Evolutionary conservation across 352 stramenopile genomes (phyloP), one percentile per base, ranked within the genome.

Genomic region (Phytopythium montanum): DNA sequence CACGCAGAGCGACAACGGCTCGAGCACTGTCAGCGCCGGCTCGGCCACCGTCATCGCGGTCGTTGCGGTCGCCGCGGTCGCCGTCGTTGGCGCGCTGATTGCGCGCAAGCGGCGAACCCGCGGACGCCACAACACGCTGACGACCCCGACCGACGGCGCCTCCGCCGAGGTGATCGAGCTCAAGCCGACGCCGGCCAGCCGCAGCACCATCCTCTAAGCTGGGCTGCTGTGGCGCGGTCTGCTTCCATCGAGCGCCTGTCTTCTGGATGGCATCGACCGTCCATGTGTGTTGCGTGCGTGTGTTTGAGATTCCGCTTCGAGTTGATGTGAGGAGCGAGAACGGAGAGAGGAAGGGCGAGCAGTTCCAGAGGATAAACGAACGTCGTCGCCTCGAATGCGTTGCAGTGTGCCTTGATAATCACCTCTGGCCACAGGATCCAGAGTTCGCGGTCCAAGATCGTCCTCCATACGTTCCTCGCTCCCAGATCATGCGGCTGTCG

Each of bases 181-280:
- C 48, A 75, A 68, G 61, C 64, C 55, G 45, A 78, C 70, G 34
- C 70, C 70, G 42, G 68, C 67, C n/a, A 68, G 62, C 33, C 67
- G 70, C 50, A 78, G 67, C 64, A 78, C 70, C 42, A 75, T 78
- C 36, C 67, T 78, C 52, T 76, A 71, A 73, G 68, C 31, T 23
- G 23, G 10, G n/a, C 23, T 3, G 5, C 19, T 25, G 4, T n/a
- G 18, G 39, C n/a, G 18, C 39, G 18, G 39, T 45, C 44, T 23
- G 46, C 12, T 51, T 38, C 10, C 2, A 12, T 38, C 10, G 0
- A 12, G 21, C 25, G 21, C 5, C 42, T 28, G 7, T 31, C 44
- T 19, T 50, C 23, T 26, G 21, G 23, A 23, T 18, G 42, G 10
- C 13, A 5, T 14, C n/a, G 31, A 44, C 50, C 26, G 16, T 42